Evolutionary conservation across 805 yeast genomes (phyloP), one percentile per base, ranked within the genome.

Genomic region (Saccharomycopsis javanensis): DNA sequence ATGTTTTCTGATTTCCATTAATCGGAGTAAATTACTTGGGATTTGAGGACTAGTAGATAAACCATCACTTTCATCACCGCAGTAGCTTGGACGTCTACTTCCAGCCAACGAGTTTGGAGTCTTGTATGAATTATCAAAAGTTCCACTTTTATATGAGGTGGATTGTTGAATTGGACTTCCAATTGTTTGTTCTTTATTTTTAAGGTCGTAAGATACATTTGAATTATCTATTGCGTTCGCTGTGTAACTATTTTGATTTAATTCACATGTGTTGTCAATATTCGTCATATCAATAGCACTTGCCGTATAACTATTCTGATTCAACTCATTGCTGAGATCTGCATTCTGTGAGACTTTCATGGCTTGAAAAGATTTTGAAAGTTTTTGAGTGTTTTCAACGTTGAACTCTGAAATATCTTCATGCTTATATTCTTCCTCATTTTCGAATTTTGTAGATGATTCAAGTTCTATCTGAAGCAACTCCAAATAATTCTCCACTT

Each of bases 401-500:
- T 8, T 20, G 13, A 42, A 10, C 28, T 35, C 55, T 2, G 55
- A 30, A 13, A 28, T 16, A 33, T 33, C 30, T n/a, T 55, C 42
- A 55, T 20, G 5, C 23, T 38, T 51, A 15, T 33, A 16, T 3
- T 56, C 51, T 10, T 51, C 38, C 16, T 50, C 50, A 3, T 50
- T 42, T 8, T 62, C 30, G n/a, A 56, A 60, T 23, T 45, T 31
- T n/a, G 46, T 46, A 4, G 27, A 28, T 8, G 83, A 75, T 0
- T 76, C 66, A 58, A 81, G 69, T 57, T 78, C 81, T 4, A 83
- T 67, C 54, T 82, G 80, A 3, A 88, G 74, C 59, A 90, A 69
- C 65, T 92, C 98, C 51, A 92, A 70, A 63, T 86, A 89, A 3
- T 84, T 84, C 66, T 91, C 97, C 20, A 89, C 88, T 62, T 79